phyloP scores from a whole-genome alignment of 1,284 basidiomycete genomes.

The Austroboletus olivaceoglutinosus region DNA sequence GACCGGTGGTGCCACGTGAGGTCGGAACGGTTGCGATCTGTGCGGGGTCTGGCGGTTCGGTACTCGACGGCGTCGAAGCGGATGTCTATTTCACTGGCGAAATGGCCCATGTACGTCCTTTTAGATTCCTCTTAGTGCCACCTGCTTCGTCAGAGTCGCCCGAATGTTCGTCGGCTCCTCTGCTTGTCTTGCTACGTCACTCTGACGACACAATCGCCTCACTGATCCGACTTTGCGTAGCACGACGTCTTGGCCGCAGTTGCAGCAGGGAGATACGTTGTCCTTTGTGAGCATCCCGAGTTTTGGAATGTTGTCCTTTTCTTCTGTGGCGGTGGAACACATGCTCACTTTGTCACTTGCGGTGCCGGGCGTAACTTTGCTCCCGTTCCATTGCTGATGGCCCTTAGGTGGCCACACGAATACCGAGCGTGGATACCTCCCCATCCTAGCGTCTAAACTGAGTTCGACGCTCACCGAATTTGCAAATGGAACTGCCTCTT shows the following conservation, averaged over 20 bases:
- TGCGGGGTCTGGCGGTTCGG: conserved; percentile 78
- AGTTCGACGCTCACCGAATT: conserved; percentile 33
- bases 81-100: conserved; percentile 91
- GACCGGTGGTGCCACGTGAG: conserved; percentile 38
- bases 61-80: conserved; percentile 67
- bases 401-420: conserved; percentile 74
- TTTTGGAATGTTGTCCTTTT: background rate
- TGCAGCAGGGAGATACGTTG: conserved; percentile 69
- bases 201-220: background rate
- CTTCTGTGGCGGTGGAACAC: conserved; percentile 12
- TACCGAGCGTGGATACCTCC: conserved; percentile 86
- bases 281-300: conserved; percentile 60
- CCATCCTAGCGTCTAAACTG: conserved; percentile 63
- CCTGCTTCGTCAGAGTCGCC: background rate
- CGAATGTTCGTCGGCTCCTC: conserved; percentile 5
- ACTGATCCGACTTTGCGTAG: conserved; percentile 38
- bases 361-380: conserved; percentile 16
- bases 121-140: conserved; percentile 6
- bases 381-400: conserved; percentile 8
- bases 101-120: conserved; percentile 74
- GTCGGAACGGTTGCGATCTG: conserved; percentile 73
- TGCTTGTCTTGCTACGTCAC: conserved; percentile 13
- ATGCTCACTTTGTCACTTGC: conserved; percentile 9
- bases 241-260: conserved; percentile 81
- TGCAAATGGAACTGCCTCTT: conserved; percentile 22